A percentile compares a stretch with the other conserved stretches of the same genome.
Conservation (phyloP, 108 stramenopile genomes). For the Mediolabrus comicus region DNA sequence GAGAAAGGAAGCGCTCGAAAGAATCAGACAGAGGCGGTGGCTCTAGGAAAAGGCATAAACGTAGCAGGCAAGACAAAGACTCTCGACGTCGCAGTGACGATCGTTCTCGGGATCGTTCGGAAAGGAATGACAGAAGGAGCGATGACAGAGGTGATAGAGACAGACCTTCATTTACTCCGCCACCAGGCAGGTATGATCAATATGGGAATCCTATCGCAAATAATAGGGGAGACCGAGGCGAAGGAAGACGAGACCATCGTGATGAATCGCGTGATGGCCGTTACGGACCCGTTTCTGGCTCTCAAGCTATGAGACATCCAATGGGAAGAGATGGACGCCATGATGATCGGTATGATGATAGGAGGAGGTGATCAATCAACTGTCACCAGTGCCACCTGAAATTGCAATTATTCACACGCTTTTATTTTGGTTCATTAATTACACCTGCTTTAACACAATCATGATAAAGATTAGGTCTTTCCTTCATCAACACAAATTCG, state of each 20-base stretch:
- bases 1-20: constrained; percentile 7
- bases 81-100: neutral
- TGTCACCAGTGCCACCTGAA: too few species aligned
- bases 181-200: constrained; percentile 3
- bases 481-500: constrained; percentile 35
- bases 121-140: neutral
- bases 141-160: neutral
- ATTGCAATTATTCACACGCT: neutral
- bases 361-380: neutral
- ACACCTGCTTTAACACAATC: constrained; percentile 31
- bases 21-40: constrained; percentile 4
- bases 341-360: neutral
- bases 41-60: constrained; percentile 1
- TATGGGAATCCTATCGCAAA: constrained; percentile 14
- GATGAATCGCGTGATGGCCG: neutral
- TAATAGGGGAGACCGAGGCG: neutral
- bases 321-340: neutral
- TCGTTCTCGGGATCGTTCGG: neutral
- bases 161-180: constrained; percentile 5
- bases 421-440: neutral
- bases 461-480: constrained; percentile 25
- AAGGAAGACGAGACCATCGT: neutral
- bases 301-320: neutral
- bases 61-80: constrained; percentile 3
- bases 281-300: neutral